A percentile compares a stretch with the other conserved stretches of the same genome.
Evolutionary conservation across 345 rosid species (phyloP).

Genomic region (Noccaea bulbosa): DNA sequence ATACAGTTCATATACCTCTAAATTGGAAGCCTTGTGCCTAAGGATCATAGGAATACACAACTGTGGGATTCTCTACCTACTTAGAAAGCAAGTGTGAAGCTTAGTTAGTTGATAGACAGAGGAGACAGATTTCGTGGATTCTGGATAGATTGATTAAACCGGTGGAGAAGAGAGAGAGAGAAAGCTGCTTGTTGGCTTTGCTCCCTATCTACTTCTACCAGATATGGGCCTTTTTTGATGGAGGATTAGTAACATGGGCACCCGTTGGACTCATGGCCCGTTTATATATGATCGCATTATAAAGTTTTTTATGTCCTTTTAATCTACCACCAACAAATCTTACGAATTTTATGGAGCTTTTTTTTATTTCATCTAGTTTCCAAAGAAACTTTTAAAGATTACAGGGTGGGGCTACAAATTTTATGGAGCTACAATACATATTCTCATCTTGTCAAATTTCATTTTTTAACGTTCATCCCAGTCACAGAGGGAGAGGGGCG

Average conservation of each 20-base stretch:
- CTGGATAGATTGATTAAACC: conserved; percentile 1
- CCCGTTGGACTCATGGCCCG: conserved; percentile 6
- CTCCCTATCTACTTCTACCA: conserved; percentile 5
- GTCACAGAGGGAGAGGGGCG: too few species aligned
- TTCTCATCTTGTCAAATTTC: too few species aligned
- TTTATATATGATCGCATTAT: too few species aligned
- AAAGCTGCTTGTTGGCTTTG: not conserved
- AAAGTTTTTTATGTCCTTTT: too few species aligned
- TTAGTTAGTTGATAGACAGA: conserved; percentile 1
- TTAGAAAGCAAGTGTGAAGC: not conserved
- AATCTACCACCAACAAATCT: too few species aligned
- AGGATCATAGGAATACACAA: conserved; percentile 20
- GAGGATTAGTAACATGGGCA: not conserved
- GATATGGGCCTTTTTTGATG: conserved; percentile 21
- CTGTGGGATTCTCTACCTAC: conserved; percentile 1
- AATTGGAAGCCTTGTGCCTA: not conserved
- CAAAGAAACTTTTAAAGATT: too few species aligned
- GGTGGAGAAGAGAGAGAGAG: conserved; percentile 6
- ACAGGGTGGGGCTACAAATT: too few species aligned
- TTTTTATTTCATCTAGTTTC: too few species aligned
- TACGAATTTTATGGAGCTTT: too few species aligned
- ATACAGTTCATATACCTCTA: conserved; percentile 17
- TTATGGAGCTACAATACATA: too few species aligned
- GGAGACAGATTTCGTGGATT: not conserved
- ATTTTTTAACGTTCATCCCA: too few species aligned